Evolutionary conservation across 2,329 filamentous ascomycete genomes (phyloP).

Genomic region (Apiospora malaysiana): DNA sequence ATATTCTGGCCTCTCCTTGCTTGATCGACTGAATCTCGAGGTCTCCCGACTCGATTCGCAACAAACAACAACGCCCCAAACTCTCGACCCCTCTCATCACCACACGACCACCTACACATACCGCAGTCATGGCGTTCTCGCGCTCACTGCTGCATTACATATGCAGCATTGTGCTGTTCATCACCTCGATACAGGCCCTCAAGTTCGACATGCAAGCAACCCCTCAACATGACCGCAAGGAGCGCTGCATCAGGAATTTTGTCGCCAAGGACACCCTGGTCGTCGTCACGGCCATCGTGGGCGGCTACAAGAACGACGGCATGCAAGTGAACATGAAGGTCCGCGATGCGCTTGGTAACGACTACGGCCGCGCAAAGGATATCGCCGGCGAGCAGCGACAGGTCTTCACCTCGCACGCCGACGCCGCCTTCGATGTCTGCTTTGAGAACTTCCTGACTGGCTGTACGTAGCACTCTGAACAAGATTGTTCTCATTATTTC

Average conservation of each 20-base stretch:
- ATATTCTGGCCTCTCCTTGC: conserved; percentile 47
- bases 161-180: conserved; percentile 63
- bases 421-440: conserved; percentile 95
- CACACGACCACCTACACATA: conserved; percentile 25
- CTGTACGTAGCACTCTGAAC: conserved; percentile 57
- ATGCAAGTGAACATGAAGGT: conserved; percentile 95
- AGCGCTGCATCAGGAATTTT: conserved; percentile 96
- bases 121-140: conserved; percentile 53
- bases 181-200: conserved; percentile 68
- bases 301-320: conserved; percentile 88
- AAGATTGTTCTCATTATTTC: background rate
- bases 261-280: conserved; percentile 91
- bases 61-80: conserved; percentile 10
- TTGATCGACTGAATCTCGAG: conserved; percentile 31
- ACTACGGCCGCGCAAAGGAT: conserved; percentile 91
- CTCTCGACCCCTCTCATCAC: background rate
- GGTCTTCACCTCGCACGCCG: conserved; percentile 90
- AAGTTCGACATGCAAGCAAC: conserved; percentile 91
- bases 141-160: conserved; percentile 57
- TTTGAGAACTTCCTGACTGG: conserved; percentile 83
- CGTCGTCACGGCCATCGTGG: conserved; percentile 88
- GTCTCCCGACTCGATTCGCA: conserved; percentile 1
- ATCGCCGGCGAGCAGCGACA: conserved; percentile 90
- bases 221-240: conserved; percentile 59
- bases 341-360: conserved; percentile 88